phyloP scores from a whole-genome alignment of 805 yeast genomes.

The Zygotorulaspora danielsina region DNA sequence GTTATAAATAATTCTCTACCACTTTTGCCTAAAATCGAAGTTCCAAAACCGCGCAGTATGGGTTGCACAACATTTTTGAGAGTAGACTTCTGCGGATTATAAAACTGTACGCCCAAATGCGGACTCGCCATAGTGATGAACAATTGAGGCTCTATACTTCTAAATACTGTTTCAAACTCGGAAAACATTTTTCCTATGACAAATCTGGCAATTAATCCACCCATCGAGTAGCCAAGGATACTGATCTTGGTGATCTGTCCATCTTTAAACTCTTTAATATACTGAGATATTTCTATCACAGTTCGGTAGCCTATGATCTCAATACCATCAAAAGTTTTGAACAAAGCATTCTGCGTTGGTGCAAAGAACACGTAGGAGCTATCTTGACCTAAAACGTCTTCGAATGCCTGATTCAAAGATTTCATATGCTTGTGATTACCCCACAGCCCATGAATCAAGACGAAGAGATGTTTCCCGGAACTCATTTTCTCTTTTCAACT shows the following conservation, averaged over 20 bases:
- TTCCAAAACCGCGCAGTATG: slow-evolving; percentile 48
- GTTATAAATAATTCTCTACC: slow-evolving; percentile 71
- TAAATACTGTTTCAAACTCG: slow-evolving; percentile 50
- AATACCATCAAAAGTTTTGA: slow-evolving; percentile 82
- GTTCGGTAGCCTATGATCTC: slow-evolving; percentile 67
- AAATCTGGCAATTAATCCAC: slow-evolving; percentile 80
- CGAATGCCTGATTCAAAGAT: slow-evolving; percentile 43
- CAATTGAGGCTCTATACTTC: slow-evolving; percentile 54
- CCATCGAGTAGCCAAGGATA: slow-evolving; percentile 82
- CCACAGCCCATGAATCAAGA: slow-evolving; percentile 76
- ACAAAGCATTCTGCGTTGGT: slow-evolving; percentile 61
- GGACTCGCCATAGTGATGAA: slow-evolving; percentile 77
- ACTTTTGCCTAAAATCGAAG: slow-evolving; percentile 55
- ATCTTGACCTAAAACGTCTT: slow-evolving; percentile 35
- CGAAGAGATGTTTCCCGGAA: slow-evolving; percentile 51
- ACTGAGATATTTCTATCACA: slow-evolving; percentile 55
- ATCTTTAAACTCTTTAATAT: slow-evolving; percentile 37
- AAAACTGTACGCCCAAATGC: slow-evolving; percentile 59
- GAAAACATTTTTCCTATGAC: slow-evolving; percentile 63
- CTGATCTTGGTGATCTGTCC: slow-evolving; percentile 49
- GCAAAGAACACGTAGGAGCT: slow-evolving; percentile 44
- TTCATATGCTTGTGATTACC: slow-evolving; percentile 60
- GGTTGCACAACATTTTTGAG: slow-evolving; percentile 22
- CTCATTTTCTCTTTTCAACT: slow-evolving; percentile 7
- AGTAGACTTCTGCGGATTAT: slow-evolving; percentile 35